Evolutionary conservation across 805 yeast species (phyloP), one percentile per base, ranked within the genome.

Genomic region (Kluyveromyces aestuarii): DNA sequence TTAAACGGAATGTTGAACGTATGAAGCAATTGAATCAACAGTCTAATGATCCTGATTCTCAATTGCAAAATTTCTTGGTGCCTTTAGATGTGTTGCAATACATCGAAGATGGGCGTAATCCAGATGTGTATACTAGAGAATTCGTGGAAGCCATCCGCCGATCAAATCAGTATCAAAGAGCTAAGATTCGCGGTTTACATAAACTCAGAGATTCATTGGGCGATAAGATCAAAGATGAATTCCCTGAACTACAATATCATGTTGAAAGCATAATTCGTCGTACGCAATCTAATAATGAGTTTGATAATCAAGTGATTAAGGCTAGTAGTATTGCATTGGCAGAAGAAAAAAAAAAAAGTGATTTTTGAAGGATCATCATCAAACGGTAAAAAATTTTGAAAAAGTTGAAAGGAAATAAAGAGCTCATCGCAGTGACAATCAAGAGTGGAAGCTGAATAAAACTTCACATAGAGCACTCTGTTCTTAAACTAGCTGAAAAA

Each of bases 41-140:
- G 8, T 52, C 61, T 36, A 67, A 69, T 18, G 69, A 64, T 37
- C 66, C 66, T 13, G 48, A 48, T 1, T 57, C 64, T 2, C 59
- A 55, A 1, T 55, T 79, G 18, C 63, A 67, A 27, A 60, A 69
- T 8, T 67, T 76, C 4, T 68, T 81, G 1, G 74, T 86, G 2
- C 96, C 96, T 1, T 64, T 84, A 37, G 96, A 90, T 60, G 90
- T 90, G n/a, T 71, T 89, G 13, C 82, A 84, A 53, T 93, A 93
- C 61, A 87, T 93, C 37, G 98, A 93, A 61, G 95, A 88, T 60
- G 99, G 99, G 2, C 74, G 99, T 56, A 93, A 93, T 62, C 98
- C 99, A 0, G 98, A 93, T 62, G 89, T 93, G 38, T 93, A 93
- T 66, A 89, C 98, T 0, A 77, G 99, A 63, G 99, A 93, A 68